Evolutionary conservation across 2,329 filamentous ascomycete genomes (phyloP).

Genomic region (Penicillium sp.): DNA sequence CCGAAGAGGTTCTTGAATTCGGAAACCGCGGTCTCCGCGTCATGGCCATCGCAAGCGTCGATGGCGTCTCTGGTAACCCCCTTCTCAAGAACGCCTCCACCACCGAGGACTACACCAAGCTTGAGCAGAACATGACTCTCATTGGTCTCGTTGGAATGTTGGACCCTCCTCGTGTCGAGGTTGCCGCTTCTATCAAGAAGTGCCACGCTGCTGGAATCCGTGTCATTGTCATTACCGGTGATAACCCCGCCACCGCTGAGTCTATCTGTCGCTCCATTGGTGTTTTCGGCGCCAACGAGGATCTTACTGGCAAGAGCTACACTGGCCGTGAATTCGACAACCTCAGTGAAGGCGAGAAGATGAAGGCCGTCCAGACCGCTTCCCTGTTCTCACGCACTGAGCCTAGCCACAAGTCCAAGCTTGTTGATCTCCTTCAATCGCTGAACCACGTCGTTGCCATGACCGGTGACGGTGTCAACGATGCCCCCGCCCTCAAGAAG

Average conservation of each 20-base stretch:
- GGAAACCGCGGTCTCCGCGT: constrained; percentile 91
- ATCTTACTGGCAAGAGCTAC: constrained; percentile 88
- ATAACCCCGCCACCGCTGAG: constrained; percentile 97
- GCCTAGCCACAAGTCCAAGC: constrained; percentile 93
- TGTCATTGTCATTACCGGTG: constrained; percentile 96
- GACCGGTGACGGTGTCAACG: constrained; percentile 98
- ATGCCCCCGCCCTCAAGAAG: constrained; percentile 96
- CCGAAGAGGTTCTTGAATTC: constrained; percentile 82
- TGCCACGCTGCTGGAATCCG: constrained; percentile 93
- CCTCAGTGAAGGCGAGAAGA: constrained; percentile 74
- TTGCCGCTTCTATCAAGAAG: constrained; percentile 79
- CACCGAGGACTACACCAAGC: constrained; percentile 76
- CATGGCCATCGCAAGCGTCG: constrained; percentile 85
- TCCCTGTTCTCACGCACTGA: constrained; percentile 96
- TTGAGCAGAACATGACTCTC: constrained; percentile 94
- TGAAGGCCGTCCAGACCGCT: constrained; percentile 80
- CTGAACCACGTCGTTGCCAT: constrained; percentile 95
- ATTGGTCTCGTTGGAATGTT: constrained; percentile 95
- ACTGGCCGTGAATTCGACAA: constrained; percentile 94
- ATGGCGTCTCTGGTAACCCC: constrained; percentile 71
- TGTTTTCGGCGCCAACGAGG: constrained; percentile 79
- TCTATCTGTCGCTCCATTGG: constrained; percentile 97
- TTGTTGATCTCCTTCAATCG: constrained; percentile 93
- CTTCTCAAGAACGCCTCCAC: constrained; percentile 76
- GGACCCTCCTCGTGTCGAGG: constrained; percentile 92